These are phyloP conservation scores for Solanum microdontum DNA, from an alignment of 257 asterid genomes.

Conservation along the genomic window DNA sequence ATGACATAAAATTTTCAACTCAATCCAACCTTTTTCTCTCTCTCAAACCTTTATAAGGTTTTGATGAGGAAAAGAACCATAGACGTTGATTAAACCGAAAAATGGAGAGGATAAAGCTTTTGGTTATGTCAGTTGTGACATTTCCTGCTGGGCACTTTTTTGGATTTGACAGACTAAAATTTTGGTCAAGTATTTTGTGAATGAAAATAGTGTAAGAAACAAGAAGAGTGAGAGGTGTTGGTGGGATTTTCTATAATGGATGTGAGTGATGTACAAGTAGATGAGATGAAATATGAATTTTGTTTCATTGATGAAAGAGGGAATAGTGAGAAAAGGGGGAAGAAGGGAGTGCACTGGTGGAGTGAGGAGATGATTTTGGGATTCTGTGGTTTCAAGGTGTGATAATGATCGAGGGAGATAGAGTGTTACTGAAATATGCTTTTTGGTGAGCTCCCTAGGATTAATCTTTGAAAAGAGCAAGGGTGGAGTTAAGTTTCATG, in stretches of 20 bases:
- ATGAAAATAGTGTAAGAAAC: neutral
- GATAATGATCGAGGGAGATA: neutral
- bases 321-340: neutral
- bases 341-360: neutral
- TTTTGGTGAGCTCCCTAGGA: neutral
- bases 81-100: neutral
- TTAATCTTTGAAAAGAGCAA: neutral
- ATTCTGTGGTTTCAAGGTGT: neutral
- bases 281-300: neutral
- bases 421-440: neutral
- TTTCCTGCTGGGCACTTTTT: neutral
- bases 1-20: neutral
- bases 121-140: neutral
- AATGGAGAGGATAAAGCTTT: neutral
- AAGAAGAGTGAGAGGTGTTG: neutral
- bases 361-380: neutral
- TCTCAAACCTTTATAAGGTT: neutral
- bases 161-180: neutral
- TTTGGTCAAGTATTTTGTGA: neutral
- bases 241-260: neutral
- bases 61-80: neutral
- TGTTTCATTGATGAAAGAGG: neutral
- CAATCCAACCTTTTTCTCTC: neutral
- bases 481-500: neutral
- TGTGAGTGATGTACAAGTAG: neutral